Evolutionary conservation across 148 eudicot species (phyloP).

Genomic region (Polygonum maritimum): DNA sequence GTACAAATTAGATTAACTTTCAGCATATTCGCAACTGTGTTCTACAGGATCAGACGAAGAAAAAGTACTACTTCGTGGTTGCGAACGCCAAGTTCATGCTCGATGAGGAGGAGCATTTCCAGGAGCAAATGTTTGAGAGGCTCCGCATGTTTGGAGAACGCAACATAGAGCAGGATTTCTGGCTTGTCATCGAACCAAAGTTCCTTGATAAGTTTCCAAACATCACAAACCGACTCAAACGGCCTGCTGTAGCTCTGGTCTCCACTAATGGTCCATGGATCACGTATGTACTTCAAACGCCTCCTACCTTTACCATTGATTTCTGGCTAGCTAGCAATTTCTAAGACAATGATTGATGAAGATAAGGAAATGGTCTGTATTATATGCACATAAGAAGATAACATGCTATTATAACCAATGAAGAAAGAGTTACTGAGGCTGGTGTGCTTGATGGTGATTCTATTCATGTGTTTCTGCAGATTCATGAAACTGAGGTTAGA

Average conservation of each 20-base stretch:
- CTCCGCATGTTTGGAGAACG: slow-evolving; percentile 53
- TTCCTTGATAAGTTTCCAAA: slow-evolving; percentile 81
- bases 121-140: slow-evolving; percentile 79
- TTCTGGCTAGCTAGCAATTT: background rate
- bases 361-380: background rate
- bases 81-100: slow-evolving; percentile 99
- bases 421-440: background rate
- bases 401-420: background rate
- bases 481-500: slow-evolving; percentile 89
- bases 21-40: background rate
- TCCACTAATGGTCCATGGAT: slow-evolving; percentile 97
- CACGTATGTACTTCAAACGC: slow-evolving; percentile 42
- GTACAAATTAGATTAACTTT: background rate
- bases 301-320: background rate
- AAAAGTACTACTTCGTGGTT: slow-evolving; percentile 71
- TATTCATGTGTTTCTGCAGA: slow-evolving; percentile 28
- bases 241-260: slow-evolving; percentile 98
- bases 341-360: background rate
- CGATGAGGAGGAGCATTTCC: slow-evolving; percentile 96
- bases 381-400: no score
- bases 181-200: slow-evolving; percentile 98
- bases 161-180: slow-evolving; percentile 71
- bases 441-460: background rate
- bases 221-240: slow-evolving; percentile 64
- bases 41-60: slow-evolving; percentile 20